Evolutionary conservation across 2,329 filamentous ascomycete genomes (phyloP), one percentile per base, ranked within the genome.

Genomic region (Cladophialophora bantiana): DNA sequence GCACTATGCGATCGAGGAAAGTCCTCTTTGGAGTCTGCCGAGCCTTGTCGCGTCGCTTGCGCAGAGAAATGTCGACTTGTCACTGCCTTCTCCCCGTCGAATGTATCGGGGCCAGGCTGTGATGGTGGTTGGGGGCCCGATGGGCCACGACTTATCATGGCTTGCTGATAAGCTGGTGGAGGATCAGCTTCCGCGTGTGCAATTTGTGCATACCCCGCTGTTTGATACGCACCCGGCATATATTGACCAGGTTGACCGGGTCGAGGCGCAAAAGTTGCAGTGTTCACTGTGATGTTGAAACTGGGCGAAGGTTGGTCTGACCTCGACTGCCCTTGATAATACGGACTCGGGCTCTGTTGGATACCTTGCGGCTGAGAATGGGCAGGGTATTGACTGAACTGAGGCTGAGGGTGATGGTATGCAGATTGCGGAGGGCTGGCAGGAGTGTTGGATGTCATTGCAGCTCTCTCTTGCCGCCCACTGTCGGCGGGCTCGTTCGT

Each of bases 71-170:
- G 12, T 13, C 36, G 58, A 34, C 18, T 59, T 42, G 35, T 67
- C 31, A n/a, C 18, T 15, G 62, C 53, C 40, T 62, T 59, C 6
- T 62, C 48, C 3, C 64, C 65, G 50, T 69, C 68, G 36, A 69
- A 67, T 10, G 56, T 65, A 31, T 69, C 68, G 4, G 68, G 68
- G 20, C 63, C 68, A 20, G 68, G 68, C 9, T 69, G 64, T 7
- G 35, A 54, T 40, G 68, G 67, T n/a, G 59, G 62, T 35, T 65
- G 68, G 36, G 68, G 64, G 15, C 54, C 52, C 32, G 61, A 59
- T 45, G 64, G 64, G 1, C 38, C 59, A 13, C 59, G 58, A 53
- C 62, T 65, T 35, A 52, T 57, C 31, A n/a, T 59, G 9, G 64
- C 18, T 35, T 64, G 62, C 13, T 69, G 64, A 48, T 69, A 69